Evolutionary conservation across 164 flowering plant species (phyloP).

Genomic region (Berberis vulgaris): DNA sequence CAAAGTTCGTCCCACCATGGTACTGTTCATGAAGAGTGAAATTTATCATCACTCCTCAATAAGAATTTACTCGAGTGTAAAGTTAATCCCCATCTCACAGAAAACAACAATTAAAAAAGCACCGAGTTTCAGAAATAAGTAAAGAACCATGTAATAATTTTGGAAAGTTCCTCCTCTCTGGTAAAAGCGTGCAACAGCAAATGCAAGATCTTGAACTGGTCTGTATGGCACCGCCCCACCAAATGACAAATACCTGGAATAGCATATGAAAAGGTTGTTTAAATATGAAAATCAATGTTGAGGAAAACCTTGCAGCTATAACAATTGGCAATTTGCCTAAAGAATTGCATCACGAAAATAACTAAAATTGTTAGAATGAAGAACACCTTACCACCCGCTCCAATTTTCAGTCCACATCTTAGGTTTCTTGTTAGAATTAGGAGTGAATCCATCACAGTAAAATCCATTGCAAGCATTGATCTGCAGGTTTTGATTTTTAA

Average conservation of each 20-base stretch:
- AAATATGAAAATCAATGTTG: not conserved
- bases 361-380: constrained; percentile 1
- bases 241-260: constrained; percentile 63
- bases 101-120: not conserved
- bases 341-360: too few species aligned
- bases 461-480: constrained; percentile 98
- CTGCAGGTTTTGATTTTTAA: constrained; percentile 30
- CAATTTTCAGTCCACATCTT: constrained; percentile 99
- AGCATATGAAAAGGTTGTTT: not conserved
- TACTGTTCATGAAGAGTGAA: constrained; percentile 39
- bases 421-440: constrained; percentile 70
- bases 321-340: too few species aligned
- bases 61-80: not conserved
- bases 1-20: constrained; percentile 99
- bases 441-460: constrained; percentile 85
- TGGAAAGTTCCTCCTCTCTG: constrained; percentile 93
- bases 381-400: constrained; percentile 77
- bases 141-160: constrained; percentile 87
- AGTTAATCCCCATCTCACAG: not conserved
- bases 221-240: constrained; percentile 80
- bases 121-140: not conserved
- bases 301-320: not conserved
- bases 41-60: too few species aligned
- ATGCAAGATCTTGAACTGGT: constrained; percentile 92
- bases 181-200: constrained; percentile 85